Conservation (phyloP, 108 stramenopile species). For the Nannochloropsis gaditana region DNA sequence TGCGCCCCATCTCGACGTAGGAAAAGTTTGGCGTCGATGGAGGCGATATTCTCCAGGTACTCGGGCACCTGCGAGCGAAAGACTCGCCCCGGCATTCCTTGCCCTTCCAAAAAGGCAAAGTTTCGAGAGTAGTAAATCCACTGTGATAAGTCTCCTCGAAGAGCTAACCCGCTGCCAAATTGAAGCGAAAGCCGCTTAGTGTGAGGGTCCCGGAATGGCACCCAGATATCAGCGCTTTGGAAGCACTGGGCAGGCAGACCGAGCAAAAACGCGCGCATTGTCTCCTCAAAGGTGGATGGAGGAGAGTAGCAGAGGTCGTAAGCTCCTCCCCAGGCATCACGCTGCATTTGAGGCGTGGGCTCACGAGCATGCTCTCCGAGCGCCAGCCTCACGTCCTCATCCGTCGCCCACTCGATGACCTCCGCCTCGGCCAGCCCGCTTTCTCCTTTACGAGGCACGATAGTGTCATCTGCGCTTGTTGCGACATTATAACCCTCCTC, state of each 20-base stretch:
- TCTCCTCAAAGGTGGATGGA: conserved; percentile 11
- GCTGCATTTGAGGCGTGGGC: background rate
- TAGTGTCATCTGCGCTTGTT: too few relatives aligned
- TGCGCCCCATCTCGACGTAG: background rate
- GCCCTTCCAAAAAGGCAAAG: background rate
- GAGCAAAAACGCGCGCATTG: background rate
- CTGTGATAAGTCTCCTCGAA: background rate
- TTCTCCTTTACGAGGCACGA: background rate
- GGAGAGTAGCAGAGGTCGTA: background rate
- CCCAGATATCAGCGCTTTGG: background rate
- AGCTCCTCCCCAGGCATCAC: background rate
- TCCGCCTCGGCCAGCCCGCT: background rate
- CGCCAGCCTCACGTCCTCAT: background rate
- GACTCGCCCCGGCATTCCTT: background rate
- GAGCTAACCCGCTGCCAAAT: background rate
- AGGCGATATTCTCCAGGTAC: background rate
- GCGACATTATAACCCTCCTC: too few relatives aligned
- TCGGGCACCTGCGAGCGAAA: background rate
- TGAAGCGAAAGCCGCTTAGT: background rate
- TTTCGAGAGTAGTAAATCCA: background rate
- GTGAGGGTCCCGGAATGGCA: background rate
- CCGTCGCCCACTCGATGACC: background rate
- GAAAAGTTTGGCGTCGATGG: background rate
- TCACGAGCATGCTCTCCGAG: background rate
- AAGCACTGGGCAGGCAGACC: background rate